Evolutionary conservation across 129 eudicot genomes (phyloP).

Genomic region (Apium graveolens): DNA sequence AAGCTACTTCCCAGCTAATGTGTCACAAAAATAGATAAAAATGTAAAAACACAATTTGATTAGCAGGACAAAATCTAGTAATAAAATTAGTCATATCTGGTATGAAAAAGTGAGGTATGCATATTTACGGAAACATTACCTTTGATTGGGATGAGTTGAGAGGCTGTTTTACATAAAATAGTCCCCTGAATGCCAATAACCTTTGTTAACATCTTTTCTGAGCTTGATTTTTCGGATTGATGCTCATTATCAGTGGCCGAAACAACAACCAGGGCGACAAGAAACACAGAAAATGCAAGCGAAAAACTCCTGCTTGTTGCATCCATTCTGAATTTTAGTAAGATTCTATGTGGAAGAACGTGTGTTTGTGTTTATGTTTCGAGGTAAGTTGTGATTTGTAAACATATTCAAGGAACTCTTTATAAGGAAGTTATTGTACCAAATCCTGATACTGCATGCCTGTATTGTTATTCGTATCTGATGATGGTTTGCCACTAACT

Average conservation of each 20-base stretch:
- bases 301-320: not conserved
- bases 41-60: too few species aligned
- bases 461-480: not conserved
- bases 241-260: not conserved
- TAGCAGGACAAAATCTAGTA: not conserved
- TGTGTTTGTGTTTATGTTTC: not conserved
- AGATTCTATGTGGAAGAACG: not conserved
- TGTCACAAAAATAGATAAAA: too few species aligned
- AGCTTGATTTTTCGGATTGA: not conserved
- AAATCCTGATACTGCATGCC: not conserved
- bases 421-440: not conserved
- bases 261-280: not conserved
- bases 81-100: too few species aligned
- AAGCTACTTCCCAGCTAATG: too few species aligned
- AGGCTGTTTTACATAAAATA: not conserved
- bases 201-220: not conserved
- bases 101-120: not conserved
- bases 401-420: not conserved
- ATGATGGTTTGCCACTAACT: not conserved
- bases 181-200: conserved; percentile 1
- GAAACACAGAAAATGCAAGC: not conserved
- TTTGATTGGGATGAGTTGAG: not conserved
- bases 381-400: not conserved
- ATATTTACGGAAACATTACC: too few species aligned
- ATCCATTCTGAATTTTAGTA: not conserved